Base-by-base conservation (phyloP, 768 basidiomycete species). In the Boletus eberwhitei region DNA sequence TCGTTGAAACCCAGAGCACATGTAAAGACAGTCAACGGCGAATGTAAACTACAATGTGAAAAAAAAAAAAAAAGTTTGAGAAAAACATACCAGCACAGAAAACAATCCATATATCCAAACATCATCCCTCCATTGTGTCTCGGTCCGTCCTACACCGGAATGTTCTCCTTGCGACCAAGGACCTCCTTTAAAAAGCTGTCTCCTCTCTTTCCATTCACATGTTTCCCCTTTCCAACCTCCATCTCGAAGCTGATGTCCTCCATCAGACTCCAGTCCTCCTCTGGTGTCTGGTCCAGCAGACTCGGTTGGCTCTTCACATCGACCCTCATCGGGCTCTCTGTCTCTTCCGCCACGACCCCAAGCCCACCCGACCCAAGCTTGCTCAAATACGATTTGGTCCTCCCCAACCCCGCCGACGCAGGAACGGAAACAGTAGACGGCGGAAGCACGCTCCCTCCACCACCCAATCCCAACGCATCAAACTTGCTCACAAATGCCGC, bases 401-500 rank as follows among this genome's bases (percentile, higher is more conserved):
- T 68, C 55, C 78, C 82, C 6, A 55, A 34, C 16, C 58, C 60
- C 31, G 31, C 29, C 5, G 22, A 4, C 11, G 24, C 22, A n/a
- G 61, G 26, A 14, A 21, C 44, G 12, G 57, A 24, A n/a, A 19
- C 14, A 17, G 64, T 52, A 29, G 62, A n/a, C 19, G 78, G 69
- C 5, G 74, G 63, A 2, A 77, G 63, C 17, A 69, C 53, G 6
- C 63, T 57, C 29, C 8, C 8, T 14, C 73, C 71, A 9, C 71
- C 67, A 0, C 77, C 77, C 32, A 87, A 64, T 0, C 86, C 87
- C 26, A 89, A 70, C 12, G 88, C 78, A 70, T 93, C 91, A 63
- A 93, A 90, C 67, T 88, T 90, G 68, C 76, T 78, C 42, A 93
- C 91, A 61, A 93, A 93, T 7, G 88, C 80, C 4, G 87, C 82